Conservation (phyloP, 2,329 filamentous ascomycete species). For the Simplicillium sp. region DNA sequence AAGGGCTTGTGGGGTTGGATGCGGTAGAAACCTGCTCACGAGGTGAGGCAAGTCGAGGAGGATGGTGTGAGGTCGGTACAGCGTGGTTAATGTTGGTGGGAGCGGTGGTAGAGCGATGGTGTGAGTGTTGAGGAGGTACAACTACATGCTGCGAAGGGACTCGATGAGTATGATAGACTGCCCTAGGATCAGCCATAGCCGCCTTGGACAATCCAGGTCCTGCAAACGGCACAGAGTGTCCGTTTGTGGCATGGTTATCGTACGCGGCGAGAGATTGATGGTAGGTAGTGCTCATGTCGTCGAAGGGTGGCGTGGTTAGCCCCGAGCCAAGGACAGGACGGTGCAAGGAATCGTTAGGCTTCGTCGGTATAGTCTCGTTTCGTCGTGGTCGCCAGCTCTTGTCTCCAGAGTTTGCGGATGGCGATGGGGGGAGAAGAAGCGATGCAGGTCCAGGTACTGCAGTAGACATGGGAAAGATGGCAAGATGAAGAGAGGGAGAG, state of each 20-base stretch:
- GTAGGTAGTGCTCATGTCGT: constrained; percentile 45
- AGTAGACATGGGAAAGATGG: too few relatives aligned
- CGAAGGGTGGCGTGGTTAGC: constrained; percentile 40
- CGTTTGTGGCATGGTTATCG: constrained; percentile 32
- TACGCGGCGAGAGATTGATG: constrained; percentile 37
- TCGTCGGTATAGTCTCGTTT: too few relatives aligned
- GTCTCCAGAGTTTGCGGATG: not conserved
- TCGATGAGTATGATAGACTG: constrained; percentile 19
- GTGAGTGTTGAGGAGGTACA: constrained; percentile 2
- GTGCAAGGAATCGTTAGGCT: not conserved
- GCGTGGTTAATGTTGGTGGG: constrained; percentile 7
- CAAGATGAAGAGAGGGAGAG: too few relatives aligned
- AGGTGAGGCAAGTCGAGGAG: constrained; percentile 28
- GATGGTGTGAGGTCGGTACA: constrained; percentile 19
- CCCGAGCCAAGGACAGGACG: constrained; percentile 21
- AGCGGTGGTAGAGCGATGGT: not conserved
- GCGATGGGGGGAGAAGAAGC: not conserved
- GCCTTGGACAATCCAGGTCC: constrained; percentile 22
- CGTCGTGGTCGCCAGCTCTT: not conserved
- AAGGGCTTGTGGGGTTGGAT: constrained; percentile 9
- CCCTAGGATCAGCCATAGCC: constrained; percentile 21
- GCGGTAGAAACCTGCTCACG: constrained; percentile 16
- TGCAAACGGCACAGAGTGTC: constrained; percentile 24
- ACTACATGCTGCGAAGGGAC: constrained; percentile 10
- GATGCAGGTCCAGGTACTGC: too few relatives aligned